These are phyloP conservation scores for Dalbergia cochinchinensis DNA, from an alignment of 306 rosid species.

Conservation along the genomic window DNA sequence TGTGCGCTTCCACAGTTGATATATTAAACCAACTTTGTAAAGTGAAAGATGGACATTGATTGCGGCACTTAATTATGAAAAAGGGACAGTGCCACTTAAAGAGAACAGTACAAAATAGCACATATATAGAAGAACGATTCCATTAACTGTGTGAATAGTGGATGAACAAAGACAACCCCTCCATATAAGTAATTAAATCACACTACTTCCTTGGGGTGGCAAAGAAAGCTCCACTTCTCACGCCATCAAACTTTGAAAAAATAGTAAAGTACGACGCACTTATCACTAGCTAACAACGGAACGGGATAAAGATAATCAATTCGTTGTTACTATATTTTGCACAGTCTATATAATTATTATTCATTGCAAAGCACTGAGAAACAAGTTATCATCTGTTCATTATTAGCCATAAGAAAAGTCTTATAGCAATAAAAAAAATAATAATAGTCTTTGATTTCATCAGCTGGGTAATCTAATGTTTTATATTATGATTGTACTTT, in stretches of 20 bases:
- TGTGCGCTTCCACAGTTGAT: too few species aligned
- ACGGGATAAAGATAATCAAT: not conserved
- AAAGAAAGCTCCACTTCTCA: not conserved
- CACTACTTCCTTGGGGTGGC: not conserved
- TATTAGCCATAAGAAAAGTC: not conserved
- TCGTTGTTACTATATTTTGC: not conserved
- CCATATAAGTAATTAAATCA: not conserved
- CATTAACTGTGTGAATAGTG: conserved; percentile 4
- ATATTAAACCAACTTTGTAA: not conserved
- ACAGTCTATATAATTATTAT: not conserved
- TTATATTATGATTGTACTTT: not conserved
- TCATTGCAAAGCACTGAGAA: conserved; percentile 2
- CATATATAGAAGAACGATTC: not conserved
- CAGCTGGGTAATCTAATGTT: not conserved
- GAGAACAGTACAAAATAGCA: not conserved
- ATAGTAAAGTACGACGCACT: not conserved
- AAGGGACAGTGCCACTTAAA: not conserved
- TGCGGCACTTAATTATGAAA: too few species aligned
- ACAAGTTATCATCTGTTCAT: not conserved
- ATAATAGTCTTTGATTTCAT: not conserved
- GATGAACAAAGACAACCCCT: not conserved
- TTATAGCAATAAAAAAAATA: not conserved
- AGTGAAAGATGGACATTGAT: not conserved
- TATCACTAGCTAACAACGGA: not conserved
- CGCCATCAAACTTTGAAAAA: not conserved